phyloP scores from a whole-genome alignment of 2,329 filamentous ascomycete genomes.

The Ilyonectria robusta region DNA sequence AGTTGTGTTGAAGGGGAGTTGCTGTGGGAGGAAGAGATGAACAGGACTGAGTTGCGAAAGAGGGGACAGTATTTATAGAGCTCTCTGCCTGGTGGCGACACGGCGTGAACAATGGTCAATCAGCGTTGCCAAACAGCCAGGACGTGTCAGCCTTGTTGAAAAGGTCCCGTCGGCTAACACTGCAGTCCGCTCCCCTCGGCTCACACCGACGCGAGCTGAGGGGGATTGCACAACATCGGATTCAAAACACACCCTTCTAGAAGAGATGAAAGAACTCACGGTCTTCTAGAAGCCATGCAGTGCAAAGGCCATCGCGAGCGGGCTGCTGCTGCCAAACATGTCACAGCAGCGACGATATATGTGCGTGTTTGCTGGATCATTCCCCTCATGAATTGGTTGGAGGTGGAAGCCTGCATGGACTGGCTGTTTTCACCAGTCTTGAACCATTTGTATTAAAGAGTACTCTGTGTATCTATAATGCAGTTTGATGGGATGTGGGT shows the following conservation, averaged over 20 bases:
- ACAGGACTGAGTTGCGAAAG: too few species aligned
- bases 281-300: not conserved
- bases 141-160: too few species aligned
- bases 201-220: too few species aligned
- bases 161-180: too few species aligned
- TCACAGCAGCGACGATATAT: not conserved
- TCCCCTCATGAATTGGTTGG: not conserved
- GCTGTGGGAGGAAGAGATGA: too few species aligned
- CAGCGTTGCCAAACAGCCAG: too few species aligned
- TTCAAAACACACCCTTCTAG: not conserved
- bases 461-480: not conserved
- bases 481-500: not conserved
- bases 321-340: not conserved
- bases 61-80: too few species aligned
- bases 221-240: not conserved
- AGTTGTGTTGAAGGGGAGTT: too few species aligned
- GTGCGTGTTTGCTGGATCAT: not conserved
- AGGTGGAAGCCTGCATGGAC: not conserved
- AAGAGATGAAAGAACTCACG: not conserved
- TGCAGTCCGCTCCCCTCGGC: too few species aligned
- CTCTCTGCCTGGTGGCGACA: too few species aligned
- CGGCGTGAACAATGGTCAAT: too few species aligned
- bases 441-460: not conserved
- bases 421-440: not conserved
- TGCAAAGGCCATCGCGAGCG: not conserved